A percentile compares a stretch with the other conserved stretches of the same genome.
These are phyloP conservation scores for Oryza glaberrima DNA, from an alignment of 176 grass and related monocot species.

Conservation along the genomic window DNA sequence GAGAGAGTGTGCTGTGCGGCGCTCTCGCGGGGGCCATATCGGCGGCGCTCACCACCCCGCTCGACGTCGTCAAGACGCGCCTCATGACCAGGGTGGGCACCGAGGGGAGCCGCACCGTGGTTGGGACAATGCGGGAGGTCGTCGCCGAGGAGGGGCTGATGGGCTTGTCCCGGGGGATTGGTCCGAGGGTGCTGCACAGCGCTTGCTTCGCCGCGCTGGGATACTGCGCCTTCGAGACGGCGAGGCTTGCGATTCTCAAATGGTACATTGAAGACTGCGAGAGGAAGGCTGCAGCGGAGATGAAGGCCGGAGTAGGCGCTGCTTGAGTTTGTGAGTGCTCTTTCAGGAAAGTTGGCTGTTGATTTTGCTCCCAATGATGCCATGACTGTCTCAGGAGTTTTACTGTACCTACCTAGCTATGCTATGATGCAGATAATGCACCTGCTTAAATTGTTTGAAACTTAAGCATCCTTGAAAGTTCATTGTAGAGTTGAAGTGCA, in stretches of 20 bases:
- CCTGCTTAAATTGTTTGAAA: slow-evolving; percentile 3
- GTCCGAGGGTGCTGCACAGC: slow-evolving; percentile 87
- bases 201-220: slow-evolving; percentile 87
- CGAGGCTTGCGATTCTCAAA: slow-evolving; percentile 69
- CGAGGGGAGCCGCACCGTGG: slow-evolving; percentile 62
- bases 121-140: slow-evolving; percentile 73
- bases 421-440: slow-evolving; percentile 9
- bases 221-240: slow-evolving; percentile 88
- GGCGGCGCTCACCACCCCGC: slow-evolving; percentile 72
- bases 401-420: slow-evolving; percentile 32
- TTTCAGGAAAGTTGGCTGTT: slow-evolving; percentile 24
- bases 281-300: slow-evolving; percentile 25
- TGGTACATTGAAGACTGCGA: slow-evolving; percentile 55
- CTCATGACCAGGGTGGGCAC: slow-evolving; percentile 79
- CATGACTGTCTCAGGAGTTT: slow-evolving; percentile 16
- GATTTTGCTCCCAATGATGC: background rate
- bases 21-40: slow-evolving; percentile 86
- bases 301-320: slow-evolving; percentile 9
- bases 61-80: slow-evolving; percentile 89
- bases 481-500: slow-evolving; percentile 41
- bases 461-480: slow-evolving; percentile 19
- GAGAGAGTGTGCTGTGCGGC: slow-evolving; percentile 77
- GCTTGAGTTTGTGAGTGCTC: slow-evolving; percentile 26
- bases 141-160: slow-evolving; percentile 73
- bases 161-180: slow-evolving; percentile 74